phyloP scores from a whole-genome alignment of 495 filamentous ascomycete species.

The Tuber microsphaerosporum region DNA sequence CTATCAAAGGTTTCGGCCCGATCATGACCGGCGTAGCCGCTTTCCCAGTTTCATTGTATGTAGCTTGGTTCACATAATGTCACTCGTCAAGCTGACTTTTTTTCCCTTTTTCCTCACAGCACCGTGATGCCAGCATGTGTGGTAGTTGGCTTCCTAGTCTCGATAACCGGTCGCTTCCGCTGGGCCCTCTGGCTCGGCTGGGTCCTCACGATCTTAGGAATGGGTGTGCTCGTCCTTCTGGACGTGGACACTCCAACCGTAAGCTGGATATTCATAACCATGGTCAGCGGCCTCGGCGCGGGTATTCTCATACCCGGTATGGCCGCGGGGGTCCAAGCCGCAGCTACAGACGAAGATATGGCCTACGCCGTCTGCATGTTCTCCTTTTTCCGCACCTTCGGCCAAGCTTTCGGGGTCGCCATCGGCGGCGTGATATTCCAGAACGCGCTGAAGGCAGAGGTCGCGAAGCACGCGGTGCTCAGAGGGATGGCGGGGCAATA shows the following conservation, averaged over 20 bases:
- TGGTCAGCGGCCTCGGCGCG: slow-evolving; percentile 51
- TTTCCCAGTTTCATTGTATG: slow-evolving; percentile 51
- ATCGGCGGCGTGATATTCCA: slow-evolving; percentile 55
- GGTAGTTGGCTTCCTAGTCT: slow-evolving; percentile 49
- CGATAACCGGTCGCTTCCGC: slow-evolving; percentile 46
- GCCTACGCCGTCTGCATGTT: slow-evolving; percentile 56
- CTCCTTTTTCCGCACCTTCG: slow-evolving; percentile 55
- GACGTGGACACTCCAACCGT: slow-evolving; percentile 46
- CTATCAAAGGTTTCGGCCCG: slow-evolving; percentile 53
- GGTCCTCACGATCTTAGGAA: slow-evolving; percentile 45
- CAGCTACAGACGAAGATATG: slow-evolving; percentile 46
- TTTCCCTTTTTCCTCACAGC: neutral
- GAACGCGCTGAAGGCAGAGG: slow-evolving; percentile 51
- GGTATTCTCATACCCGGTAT: slow-evolving; percentile 52
- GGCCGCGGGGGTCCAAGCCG: slow-evolving; percentile 49
- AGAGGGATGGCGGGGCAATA: slow-evolving; percentile 47
- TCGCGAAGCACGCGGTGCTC: slow-evolving; percentile 46
- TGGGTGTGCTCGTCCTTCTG: slow-evolving; percentile 51
- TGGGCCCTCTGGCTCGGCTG: slow-evolving; percentile 55
- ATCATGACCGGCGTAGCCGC: slow-evolving; percentile 56
- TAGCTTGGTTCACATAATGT: neutral
- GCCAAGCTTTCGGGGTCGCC: slow-evolving; percentile 49
- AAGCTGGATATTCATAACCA: slow-evolving; percentile 51
- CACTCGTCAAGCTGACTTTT: slow-evolving; percentile 6
- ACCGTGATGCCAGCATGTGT: slow-evolving; percentile 48